Evolutionary conservation across 108 stramenopile genomes (phyloP), one percentile per base, ranked within the genome.

Genomic region (Fistulifera pelliculosa): DNA sequence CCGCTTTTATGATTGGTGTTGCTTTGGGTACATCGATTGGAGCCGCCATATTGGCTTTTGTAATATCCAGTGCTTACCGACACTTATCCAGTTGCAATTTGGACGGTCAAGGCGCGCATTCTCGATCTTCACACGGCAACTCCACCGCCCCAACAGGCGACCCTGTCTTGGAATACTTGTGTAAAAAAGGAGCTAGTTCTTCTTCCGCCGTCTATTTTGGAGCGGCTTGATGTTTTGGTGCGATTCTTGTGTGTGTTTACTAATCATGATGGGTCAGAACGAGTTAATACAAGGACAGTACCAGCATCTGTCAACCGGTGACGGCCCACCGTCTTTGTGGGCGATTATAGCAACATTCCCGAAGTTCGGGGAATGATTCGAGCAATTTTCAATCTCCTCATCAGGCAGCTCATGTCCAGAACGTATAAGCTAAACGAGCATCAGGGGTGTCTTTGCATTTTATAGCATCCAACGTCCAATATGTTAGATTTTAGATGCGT

Each of bases 1-100:
- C 65, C 26, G 69, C 70, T 24, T 76, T 76, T 31, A 70, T 62
- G 41, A 13, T 76, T 38, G 75, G 75, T 0, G 44, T 70, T 14
- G 57, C 60, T 24, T 35, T 70, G 44, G 75, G 75, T 39, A 59
- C 66, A 16, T 39, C 68, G 17, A 52, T 76, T 26, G 75, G 69
- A 4, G 69, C 60, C 6, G 31, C 65, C 49, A 42, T 66, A 1
- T 39, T 66, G 23, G 49, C 65, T 17, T 52, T 66, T 25, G 57
- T 59, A 27, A 8, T 66, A 0, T 66, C 58, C 39, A 17, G 43
- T 39, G 35, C 38, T 41, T 66, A 27, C 41, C 50, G 49, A 39
- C 31, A 59, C 51, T 14, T 41, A 15, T 17, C 40, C 2, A 18
- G 27, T 18, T 62, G 52, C 39, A 45, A 53, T 24, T 38, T 11